Base-by-base conservation (phyloP, 192 early-diverging fungal genomes). In the Gigaspora rosea region DNA sequence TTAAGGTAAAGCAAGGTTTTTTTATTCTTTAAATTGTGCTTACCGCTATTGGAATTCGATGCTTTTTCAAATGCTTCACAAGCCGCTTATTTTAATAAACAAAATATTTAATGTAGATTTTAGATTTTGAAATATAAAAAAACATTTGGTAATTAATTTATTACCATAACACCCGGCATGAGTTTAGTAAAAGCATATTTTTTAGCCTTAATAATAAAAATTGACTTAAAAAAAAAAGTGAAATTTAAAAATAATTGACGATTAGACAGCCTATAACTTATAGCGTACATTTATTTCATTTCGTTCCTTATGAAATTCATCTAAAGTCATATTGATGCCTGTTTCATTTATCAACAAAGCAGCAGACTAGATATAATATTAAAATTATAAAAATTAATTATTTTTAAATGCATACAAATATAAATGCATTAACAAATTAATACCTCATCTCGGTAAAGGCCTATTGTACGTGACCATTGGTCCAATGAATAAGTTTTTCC, bases 251-350 rank as follows among this genome's bases (percentile, higher is more conserved):
- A 46, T 33, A 81, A 27, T 46, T 20, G 79, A 12, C 16, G 7
- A 41, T n/a, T 15, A 41, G 20, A 48, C 35, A 76, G 5, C 1
- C 8, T 15, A 35, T 64, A n/a, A n/a, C n/a, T n/a, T n/a, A 27
- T 35, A 41, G 2, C 41, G 7, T 73, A 76, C 85, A 71, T 92
- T 89, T 51, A 85, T 74, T 57, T 63, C 79, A n/a, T 85, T 83
- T 20, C 89, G 87, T 73, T 93, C 87, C 3, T 73, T 78, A 12
- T 95, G 73, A 80, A 96, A 97, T 78, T 97, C 94, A 8, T 96
- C 91, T 33, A 89, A 83, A 4, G 92, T 92, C 83, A 96, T 86
- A 41, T 92, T 90, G 35, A 94, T 80, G 8, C 84, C 80, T 18
- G 90, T 89, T 20, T 90, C 88, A 47, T 83, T 78, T 8, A 98